Conservation (phyloP, 441 rosid species). For the Erodium texanum region DNA sequence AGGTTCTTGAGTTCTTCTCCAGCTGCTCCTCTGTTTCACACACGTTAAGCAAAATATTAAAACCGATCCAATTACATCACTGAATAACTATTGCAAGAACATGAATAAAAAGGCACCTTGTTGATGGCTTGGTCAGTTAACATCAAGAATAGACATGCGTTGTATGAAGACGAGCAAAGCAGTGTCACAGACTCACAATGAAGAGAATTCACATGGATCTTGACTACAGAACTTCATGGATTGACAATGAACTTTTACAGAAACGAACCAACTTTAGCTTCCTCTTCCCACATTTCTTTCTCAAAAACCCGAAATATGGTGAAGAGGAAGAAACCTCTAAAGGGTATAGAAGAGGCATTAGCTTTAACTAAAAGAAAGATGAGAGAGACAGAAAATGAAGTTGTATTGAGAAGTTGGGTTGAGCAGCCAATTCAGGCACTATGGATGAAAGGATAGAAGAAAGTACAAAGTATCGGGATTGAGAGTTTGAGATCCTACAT, state of each 20-base stretch:
- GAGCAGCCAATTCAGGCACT: background rate
- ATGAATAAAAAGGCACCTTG: background rate
- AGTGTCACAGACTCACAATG: background rate
- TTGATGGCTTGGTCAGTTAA: background rate
- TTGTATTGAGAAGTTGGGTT: no score
- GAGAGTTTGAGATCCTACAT: constrained; percentile 18
- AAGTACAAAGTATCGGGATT: background rate
- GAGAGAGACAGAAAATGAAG: constrained; percentile 15
- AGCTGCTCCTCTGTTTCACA: background rate
- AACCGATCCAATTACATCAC: background rate
- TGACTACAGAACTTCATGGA: background rate
- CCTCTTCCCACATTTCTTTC: constrained; percentile 38
- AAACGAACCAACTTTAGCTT: constrained; percentile 19
- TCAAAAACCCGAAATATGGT: constrained; percentile 42
- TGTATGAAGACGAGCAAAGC: background rate
- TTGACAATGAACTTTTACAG: constrained; percentile 12
- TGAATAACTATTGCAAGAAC: background rate
- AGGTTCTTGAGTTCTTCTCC: background rate
- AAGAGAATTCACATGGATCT: constrained; percentile 5
- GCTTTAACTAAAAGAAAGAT: constrained; percentile 21
- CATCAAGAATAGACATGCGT: no score
- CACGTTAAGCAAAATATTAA: background rate
- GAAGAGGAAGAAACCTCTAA: constrained; percentile 25
- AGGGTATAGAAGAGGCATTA: constrained; percentile 18
- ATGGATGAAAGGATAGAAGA: background rate